phyloP scores from a whole-genome alignment of 768 basidiomycete genomes.

The Lentinus brumalis region DNA sequence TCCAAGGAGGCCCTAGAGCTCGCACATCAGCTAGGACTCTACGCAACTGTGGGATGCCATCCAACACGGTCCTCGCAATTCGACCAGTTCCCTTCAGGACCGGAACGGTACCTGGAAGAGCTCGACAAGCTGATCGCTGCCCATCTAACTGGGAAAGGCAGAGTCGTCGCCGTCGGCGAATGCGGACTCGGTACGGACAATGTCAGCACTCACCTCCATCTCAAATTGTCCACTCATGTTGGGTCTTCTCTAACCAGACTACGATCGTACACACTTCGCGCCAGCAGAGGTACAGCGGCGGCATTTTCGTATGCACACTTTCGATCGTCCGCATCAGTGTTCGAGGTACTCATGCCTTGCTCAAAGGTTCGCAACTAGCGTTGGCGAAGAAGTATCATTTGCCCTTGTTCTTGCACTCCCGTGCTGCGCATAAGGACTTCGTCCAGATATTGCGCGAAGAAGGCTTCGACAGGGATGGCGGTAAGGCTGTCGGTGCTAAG shows the following conservation, averaged over 20 bases:
- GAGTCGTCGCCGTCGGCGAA: conserved; percentile 76
- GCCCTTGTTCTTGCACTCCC: conserved; percentile 80
- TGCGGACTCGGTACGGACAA: conserved; percentile 65
- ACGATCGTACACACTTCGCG: conserved; percentile 73
- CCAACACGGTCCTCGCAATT: conserved; percentile 77
- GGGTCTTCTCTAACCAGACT: conserved; percentile 48
- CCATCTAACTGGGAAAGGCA: conserved; percentile 53
- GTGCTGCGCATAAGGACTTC: conserved; percentile 74
- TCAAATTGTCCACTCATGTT: neutral
- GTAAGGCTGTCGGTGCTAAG: conserved; percentile 52
- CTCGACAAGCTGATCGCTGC: conserved; percentile 55
- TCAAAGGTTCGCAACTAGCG: conserved; percentile 53
- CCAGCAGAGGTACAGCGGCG: conserved; percentile 57
- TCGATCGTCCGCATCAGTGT: too few species aligned
- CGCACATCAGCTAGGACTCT: conserved; percentile 60
- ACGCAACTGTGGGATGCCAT: conserved; percentile 79
- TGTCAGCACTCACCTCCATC: neutral
- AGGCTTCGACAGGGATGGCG: conserved; percentile 61
- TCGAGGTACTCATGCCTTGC: neutral
- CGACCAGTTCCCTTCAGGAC: conserved; percentile 54
- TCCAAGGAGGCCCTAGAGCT: conserved; percentile 59
- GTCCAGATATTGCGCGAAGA: conserved; percentile 64
- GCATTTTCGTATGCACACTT: conserved; percentile 56
- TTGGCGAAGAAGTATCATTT: conserved; percentile 72
- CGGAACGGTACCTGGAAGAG: conserved; percentile 59